These are phyloP conservation scores for Cladorrhinum samala DNA, from an alignment of 495 filamentous ascomycete species.

Conservation along the genomic window DNA sequence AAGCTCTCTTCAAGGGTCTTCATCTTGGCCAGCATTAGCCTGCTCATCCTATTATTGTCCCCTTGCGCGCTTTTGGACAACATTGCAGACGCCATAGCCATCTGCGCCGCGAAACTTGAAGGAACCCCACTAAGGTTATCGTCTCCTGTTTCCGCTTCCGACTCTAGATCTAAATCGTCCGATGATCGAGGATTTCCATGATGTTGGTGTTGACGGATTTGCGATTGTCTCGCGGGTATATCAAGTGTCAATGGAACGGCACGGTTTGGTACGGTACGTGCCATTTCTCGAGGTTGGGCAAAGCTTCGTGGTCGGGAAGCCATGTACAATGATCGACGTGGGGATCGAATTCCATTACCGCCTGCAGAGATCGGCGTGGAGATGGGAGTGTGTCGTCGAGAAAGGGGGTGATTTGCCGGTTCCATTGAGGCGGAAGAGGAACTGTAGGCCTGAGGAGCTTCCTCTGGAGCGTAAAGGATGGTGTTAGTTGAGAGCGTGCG, in stretches of 20 bases:
- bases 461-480: conserved; percentile 62
- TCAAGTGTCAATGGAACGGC: conserved; percentile 21
- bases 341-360: conserved; percentile 40
- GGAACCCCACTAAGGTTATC: conserved; percentile 59
- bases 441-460: conserved; percentile 29
- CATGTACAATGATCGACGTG: conserved; percentile 39
- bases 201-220: neutral
- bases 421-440: conserved; percentile 45
- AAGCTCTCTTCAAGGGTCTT: conserved; percentile 84
- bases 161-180: neutral
- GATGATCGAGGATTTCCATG: conserved; percentile 10
- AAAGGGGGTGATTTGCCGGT: conserved; percentile 16
- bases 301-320: conserved; percentile 44
- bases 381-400: conserved; percentile 31
- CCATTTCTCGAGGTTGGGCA: conserved; percentile 44
- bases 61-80: conserved; percentile 32
- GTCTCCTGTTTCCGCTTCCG: conserved; percentile 28
- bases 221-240: conserved; percentile 15
- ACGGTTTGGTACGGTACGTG: conserved; percentile 42
- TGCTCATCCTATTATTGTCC: conserved; percentile 62
- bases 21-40: conserved; percentile 86
- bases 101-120: conserved; percentile 72
- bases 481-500: conserved; percentile 73
- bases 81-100: conserved; percentile 60
- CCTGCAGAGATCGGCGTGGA: conserved; percentile 31